phyloP scores from a whole-genome alignment of 2,329 filamentous ascomycete genomes.

The Colletotrichum spinosum region DNA sequence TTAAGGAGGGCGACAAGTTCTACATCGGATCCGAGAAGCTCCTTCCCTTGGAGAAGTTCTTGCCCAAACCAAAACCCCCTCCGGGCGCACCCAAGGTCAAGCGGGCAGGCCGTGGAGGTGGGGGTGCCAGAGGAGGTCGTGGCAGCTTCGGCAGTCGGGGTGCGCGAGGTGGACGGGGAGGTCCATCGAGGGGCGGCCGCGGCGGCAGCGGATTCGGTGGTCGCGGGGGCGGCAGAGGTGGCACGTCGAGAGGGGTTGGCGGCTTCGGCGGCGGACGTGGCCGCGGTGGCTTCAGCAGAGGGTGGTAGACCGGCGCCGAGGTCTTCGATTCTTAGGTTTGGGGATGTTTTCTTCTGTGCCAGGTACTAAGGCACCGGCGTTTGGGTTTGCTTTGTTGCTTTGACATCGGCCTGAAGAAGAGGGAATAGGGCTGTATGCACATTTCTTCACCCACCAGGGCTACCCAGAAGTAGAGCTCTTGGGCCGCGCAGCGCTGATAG shows the following conservation, averaged over 20 bases:
- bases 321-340: conserved; percentile 10
- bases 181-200: conserved; percentile 40
- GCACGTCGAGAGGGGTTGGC: conserved; percentile 26
- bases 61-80: conserved; percentile 88
- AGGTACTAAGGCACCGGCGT: conserved; percentile 35
- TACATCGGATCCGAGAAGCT: conserved; percentile 96
- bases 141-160: conserved; percentile 49
- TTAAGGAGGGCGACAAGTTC: conserved; percentile 97
- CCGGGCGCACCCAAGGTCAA: conserved; percentile 72
- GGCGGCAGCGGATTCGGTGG: conserved; percentile 45
- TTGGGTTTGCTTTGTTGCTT: conserved; percentile 36
- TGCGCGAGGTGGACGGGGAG: conserved; percentile 41
- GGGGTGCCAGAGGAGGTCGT: conserved; percentile 54
- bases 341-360: conserved; percentile 33
- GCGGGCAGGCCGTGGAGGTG: conserved; percentile 65
- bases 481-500: too few species aligned
- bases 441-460: conserved; percentile 30
- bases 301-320: conserved; percentile 20
- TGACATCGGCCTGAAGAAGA: conserved; percentile 30
- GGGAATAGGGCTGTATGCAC: conserved; percentile 33
- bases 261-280: conserved; percentile 41
- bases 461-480: conserved; percentile 20
- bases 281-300: conserved; percentile 38
- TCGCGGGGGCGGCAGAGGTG: conserved; percentile 3
- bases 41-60: conserved; percentile 93